Percentiles rank a stretch among this genome's conserved stretches.
These are phyloP conservation scores for Cicer chorassanicum DNA, from an alignment of 306 rosid species.

Conservation along the genomic window DNA sequence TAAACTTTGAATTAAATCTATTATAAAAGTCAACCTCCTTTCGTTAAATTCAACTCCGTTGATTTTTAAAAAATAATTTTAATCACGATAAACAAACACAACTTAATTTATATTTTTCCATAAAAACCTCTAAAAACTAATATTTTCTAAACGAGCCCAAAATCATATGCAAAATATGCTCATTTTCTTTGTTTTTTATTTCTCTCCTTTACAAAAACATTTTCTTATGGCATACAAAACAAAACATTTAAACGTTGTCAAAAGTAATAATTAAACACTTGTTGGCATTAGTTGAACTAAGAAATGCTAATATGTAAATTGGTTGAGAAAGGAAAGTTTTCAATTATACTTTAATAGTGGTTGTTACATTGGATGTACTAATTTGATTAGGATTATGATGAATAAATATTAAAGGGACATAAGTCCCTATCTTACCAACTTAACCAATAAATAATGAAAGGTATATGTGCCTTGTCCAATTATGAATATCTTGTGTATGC, in stretches of 20 bases:
- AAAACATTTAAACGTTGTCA: neutral
- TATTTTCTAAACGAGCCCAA: neutral
- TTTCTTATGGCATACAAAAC: neutral
- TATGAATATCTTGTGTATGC: neutral
- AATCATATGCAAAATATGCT: neutral
- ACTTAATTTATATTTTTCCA: too few species aligned
- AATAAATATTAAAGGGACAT: neutral
- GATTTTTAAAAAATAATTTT: too few species aligned
- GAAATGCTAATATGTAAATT: neutral
- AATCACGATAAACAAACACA: too few species aligned
- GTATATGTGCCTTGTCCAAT: neutral
- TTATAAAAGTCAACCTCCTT: too few species aligned
- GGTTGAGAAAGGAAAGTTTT: neutral
- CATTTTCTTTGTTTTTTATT: neutral
- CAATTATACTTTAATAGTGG: neutral
- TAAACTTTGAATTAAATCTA: too few species aligned
- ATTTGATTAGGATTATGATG: neutral
- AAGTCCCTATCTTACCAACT: slow-evolving; percentile 43
- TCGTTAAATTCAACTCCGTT: too few species aligned
- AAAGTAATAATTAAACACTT: neutral
- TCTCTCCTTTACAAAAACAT: neutral
- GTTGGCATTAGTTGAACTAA: neutral
- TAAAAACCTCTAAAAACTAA: too few species aligned
- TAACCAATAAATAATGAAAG: neutral
- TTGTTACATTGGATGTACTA: neutral